Evolutionary conservation across 495 filamentous ascomycete genomes (phyloP).

Genomic region (Neurospora sp.): DNA sequence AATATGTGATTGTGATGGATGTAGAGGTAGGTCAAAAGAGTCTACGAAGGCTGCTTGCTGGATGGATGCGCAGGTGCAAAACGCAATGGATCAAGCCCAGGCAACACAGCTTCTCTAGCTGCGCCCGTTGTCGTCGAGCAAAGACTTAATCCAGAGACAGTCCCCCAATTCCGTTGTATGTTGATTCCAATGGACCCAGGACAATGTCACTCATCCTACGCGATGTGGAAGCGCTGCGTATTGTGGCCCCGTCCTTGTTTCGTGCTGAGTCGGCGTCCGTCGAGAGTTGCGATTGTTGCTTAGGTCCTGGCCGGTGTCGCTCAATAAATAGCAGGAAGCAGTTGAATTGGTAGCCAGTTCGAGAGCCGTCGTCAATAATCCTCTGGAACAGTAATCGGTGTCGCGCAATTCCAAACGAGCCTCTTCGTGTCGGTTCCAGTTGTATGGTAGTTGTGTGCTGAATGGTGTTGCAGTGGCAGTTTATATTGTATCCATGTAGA

Average conservation of each 20-base stretch:
- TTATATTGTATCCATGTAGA: not conserved
- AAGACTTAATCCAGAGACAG: not conserved
- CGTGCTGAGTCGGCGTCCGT: not conserved
- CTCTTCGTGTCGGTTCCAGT: not conserved
- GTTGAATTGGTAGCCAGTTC: not conserved
- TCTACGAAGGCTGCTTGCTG: constrained; percentile 5
- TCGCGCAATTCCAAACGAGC: not conserved
- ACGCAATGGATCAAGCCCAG: not conserved
- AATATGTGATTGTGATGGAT: not conserved
- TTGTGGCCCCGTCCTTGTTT: not conserved
- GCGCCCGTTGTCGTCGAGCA: not conserved
- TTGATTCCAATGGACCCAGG: constrained; percentile 1
- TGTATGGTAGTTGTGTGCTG: not conserved
- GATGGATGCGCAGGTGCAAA: not conserved
- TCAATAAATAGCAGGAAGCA: not conserved
- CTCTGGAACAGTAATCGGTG: not conserved
- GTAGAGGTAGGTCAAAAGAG: constrained; percentile 1
- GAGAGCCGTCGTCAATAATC: not conserved
- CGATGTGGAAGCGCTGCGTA: not conserved
- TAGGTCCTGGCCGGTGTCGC: not conserved
- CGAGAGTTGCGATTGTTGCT: not conserved
- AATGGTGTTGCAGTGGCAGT: not conserved
- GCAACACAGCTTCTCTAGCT: constrained; percentile 8
- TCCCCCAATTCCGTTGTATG: not conserved
- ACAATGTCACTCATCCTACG: constrained; percentile 17